Evolutionary conservation across 345 rosid genomes (phyloP).

Genomic region (Crucihimalaya himalaica): DNA sequence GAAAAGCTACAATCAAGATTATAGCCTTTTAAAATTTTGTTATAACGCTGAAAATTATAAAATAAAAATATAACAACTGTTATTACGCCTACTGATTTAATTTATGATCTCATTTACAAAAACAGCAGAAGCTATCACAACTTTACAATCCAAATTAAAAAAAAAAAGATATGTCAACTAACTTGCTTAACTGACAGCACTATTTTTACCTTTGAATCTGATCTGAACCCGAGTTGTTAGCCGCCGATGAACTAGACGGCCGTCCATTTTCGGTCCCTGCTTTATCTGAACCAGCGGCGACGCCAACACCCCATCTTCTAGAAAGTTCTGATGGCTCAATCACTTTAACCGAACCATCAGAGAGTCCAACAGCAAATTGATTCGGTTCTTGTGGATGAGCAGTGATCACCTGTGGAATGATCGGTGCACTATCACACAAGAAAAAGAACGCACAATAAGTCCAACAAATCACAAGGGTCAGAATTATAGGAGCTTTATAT

Average conservation of each 20-base stretch:
- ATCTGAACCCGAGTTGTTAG: constrained; percentile 82
- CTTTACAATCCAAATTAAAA: constrained; percentile 42
- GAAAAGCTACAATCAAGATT: constrained; percentile 12
- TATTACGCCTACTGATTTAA: constrained; percentile 14
- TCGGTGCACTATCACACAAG: constrained; percentile 57
- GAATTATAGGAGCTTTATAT: background rate
- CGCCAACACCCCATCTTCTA: constrained; percentile 84
- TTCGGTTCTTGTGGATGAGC: constrained; percentile 76
- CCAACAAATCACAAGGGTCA: background rate
- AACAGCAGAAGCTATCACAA: constrained; percentile 32
- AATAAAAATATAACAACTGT: background rate
- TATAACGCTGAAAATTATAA: background rate
- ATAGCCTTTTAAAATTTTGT: constrained; percentile 15
- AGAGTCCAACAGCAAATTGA: constrained; percentile 78
- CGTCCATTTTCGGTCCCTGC: constrained; percentile 59
- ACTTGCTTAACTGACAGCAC: constrained; percentile 30
- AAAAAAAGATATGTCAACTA: constrained; percentile 33
- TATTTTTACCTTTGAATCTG: constrained; percentile 67
- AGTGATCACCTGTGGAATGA: constrained; percentile 71
- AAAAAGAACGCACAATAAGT: background rate
- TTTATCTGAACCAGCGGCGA: constrained; percentile 55
- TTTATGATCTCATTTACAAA: constrained; percentile 39
- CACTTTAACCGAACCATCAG: constrained; percentile 80
- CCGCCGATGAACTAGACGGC: constrained; percentile 74
- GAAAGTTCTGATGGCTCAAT: constrained; percentile 79